Base-by-base conservation (phyloP, 106 monocot species). In the Ottelia alismoides region DNA sequence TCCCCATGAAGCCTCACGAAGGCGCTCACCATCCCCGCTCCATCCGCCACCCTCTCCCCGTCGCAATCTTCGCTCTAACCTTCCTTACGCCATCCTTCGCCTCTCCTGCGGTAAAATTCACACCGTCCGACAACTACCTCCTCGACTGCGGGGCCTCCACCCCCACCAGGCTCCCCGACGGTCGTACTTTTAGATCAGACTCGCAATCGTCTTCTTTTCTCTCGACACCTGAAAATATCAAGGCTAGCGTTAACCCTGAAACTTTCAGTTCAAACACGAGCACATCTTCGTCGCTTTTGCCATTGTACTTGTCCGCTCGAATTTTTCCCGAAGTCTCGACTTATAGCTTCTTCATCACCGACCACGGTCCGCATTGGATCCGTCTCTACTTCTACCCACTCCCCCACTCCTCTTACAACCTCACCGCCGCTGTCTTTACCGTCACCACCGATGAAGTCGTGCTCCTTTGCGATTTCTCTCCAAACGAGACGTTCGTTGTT, bases 171-270 rank as follows among this genome's bases (percentile, higher is more conserved):
- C 74, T 79, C 27, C 53, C 61, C n/a, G 85, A 87, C 26, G 87
- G 82, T 28, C 78, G 82, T 17, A 64, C 58, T 2, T 88, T 88
- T 64, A 62, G 59, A 21, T 79, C 87, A 30, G 87, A 88, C 40
- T 56, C 66, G n/a, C 78, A 88, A 23, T 78, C 82, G 25, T 25
- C 76, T 17, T 63, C 82, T 40, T 82, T 53, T 72, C 67, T 92
- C 31, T 86, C 85, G 53, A 76, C 91, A 20, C 30, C 67, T 19
- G 78, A 73, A 25, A 65, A 92, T 61, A 70, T 92, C 27, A 76
- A 76, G 45, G 68, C 78, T 19, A 52, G 69, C 18, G 68, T 76
- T 21, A 47, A 63, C 52, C 55, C 22, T 11, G 3, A 28, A 24
- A 25, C 49, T 9, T 19, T 55, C 28, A 11, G 17, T 5, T 14